Conservation (phyloP, 352 stramenopile species). For the Phytophthora capsici region DNA sequence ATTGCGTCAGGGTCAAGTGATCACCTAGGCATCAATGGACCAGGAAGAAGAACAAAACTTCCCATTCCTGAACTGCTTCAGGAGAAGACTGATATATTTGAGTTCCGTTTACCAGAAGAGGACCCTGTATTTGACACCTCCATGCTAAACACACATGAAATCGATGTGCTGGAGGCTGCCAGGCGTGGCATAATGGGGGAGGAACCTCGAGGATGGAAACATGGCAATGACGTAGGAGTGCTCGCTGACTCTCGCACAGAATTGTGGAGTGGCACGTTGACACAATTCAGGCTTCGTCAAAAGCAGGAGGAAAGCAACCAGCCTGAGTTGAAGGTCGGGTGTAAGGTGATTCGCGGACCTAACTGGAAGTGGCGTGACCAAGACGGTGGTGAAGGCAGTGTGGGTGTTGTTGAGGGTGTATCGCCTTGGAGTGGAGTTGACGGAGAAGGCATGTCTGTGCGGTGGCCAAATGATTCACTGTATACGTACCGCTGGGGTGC, state of each 20-base stretch:
- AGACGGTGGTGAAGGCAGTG: conserved; percentile 85
- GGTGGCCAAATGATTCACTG: conserved; percentile 88
- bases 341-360: conserved; percentile 88
- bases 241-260: conserved; percentile 70
- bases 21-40: conserved; percentile 52
- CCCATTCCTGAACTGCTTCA: conserved; percentile 36
- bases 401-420: conserved; percentile 84
- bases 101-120: conserved; percentile 73
- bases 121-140: conserved; percentile 66
- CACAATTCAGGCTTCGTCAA: conserved; percentile 66
- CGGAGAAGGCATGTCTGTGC: conserved; percentile 89
- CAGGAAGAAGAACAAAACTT: conserved; percentile 34
- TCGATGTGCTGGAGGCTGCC: conserved; percentile 64
- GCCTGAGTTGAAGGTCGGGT: conserved; percentile 78
- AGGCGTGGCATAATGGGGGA: conserved; percentile 75
- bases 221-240: conserved; percentile 79
- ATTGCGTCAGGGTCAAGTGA: conserved; percentile 49
- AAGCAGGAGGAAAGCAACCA: conserved; percentile 52
- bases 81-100: conserved; percentile 55
- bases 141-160: conserved; percentile 62
- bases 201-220: conserved; percentile 60
- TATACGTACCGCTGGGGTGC: conserved; percentile 91
- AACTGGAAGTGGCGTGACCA: conserved; percentile 92
- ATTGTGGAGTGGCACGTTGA: conserved; percentile 81
- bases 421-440: conserved; percentile 90